Evolutionary conservation across 768 basidiomycete genomes (phyloP).

Genomic region (Punctularia strigosozonata): DNA sequence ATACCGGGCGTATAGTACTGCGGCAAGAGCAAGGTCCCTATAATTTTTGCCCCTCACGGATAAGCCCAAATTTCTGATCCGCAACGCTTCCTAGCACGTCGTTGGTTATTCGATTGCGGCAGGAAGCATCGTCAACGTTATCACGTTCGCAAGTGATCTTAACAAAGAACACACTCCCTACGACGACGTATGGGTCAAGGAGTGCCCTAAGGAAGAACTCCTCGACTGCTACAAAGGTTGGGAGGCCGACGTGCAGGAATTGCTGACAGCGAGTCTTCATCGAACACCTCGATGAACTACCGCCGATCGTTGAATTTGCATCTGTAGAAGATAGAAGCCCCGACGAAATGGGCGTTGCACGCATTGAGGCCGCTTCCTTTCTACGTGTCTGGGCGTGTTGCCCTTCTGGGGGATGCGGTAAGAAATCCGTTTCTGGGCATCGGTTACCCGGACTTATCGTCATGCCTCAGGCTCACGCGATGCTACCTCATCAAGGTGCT

Average conservation of each 20-base stretch:
- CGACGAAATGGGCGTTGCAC: slow-evolving; percentile 21
- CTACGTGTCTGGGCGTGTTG: slow-evolving; percentile 13
- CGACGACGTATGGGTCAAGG: slow-evolving; percentile 15
- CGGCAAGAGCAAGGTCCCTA: slow-evolving; percentile 27
- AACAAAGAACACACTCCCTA: slow-evolving; percentile 18
- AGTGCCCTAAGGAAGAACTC: slow-evolving; percentile 13
- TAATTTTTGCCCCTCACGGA: too few species aligned
- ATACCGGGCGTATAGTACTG: slow-evolving; percentile 24
- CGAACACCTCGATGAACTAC: neutral
- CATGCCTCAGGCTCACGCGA: neutral
- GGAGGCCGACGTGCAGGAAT: slow-evolving; percentile 17
- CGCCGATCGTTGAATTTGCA: too few species aligned
- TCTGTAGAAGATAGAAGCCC: slow-evolving; percentile 14
- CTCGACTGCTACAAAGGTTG: slow-evolving; percentile 16
- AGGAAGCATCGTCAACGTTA: slow-evolving; percentile 33
- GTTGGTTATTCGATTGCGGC: slow-evolving; percentile 36
- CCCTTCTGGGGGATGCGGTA: slow-evolving; percentile 20
- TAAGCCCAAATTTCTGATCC: neutral
- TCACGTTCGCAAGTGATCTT: slow-evolving; percentile 27
- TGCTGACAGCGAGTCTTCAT: slow-evolving; percentile 11
- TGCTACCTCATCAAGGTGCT: too few species aligned
- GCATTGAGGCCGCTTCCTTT: slow-evolving; percentile 15
- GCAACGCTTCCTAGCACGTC: slow-evolving; percentile 23
- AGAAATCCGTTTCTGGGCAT: slow-evolving; percentile 1
- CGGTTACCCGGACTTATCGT: neutral